These are phyloP conservation scores for Penicillium polonicum DNA, from an alignment of 2,329 filamentous ascomycete species.

Conservation along the genomic window DNA sequence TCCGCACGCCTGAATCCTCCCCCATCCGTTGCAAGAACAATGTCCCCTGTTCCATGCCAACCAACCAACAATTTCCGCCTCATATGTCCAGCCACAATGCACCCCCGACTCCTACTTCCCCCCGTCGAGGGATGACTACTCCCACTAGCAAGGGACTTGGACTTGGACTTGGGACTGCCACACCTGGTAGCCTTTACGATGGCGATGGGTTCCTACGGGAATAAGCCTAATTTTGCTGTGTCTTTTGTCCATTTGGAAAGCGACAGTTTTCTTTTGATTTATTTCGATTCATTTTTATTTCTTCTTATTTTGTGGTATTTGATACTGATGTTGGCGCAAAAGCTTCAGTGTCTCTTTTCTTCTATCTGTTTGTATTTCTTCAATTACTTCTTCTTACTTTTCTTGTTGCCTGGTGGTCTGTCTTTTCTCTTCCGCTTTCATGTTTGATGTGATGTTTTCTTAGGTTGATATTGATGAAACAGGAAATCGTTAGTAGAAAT, in stretches of 20 bases:
- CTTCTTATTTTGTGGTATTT: neutral
- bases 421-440: neutral
- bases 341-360: neutral
- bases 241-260: constrained; percentile 3
- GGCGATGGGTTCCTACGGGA: constrained; percentile 40
- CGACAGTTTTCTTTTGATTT: neutral
- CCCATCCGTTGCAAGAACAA: constrained; percentile 16
- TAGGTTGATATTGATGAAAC: constrained; percentile 15
- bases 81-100: constrained; percentile 15
- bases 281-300: neutral
- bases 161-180: constrained; percentile 35
- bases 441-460: constrained; percentile 10
- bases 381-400: neutral
- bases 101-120: constrained; percentile 16
- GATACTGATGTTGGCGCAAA: neutral
- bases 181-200: constrained; percentile 50
- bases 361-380: neutral
- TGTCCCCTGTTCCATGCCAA: constrained; percentile 16
- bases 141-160: constrained; percentile 30
- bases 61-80: constrained; percentile 18
- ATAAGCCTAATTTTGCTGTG: constrained; percentile 17
- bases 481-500: constrained; percentile 24
- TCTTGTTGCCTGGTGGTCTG: constrained; percentile 7
- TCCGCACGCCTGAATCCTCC: constrained; percentile 16
- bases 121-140: constrained; percentile 26